Percentiles rank a stretch among this genome's conserved stretches.
phyloP scores from a whole-genome alignment of 2,329 filamentous ascomycete species.

The Claviceps pazoutovae region DNA sequence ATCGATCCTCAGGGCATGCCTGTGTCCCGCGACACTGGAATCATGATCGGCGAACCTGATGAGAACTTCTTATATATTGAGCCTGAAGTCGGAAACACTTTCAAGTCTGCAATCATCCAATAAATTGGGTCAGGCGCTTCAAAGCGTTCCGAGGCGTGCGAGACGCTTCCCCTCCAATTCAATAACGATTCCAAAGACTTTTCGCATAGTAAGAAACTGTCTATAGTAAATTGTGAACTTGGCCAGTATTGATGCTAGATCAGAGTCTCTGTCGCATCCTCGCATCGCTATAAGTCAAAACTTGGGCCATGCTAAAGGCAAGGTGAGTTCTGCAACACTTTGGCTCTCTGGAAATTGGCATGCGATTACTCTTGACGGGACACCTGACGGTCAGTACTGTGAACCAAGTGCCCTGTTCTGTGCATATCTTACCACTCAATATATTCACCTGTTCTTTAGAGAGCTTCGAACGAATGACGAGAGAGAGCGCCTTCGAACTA shows the following conservation, averaged over 20 bases:
- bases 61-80: conserved; percentile 7
- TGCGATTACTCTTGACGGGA: conserved; percentile 11
- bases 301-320: background rate
- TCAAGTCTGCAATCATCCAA: conserved; percentile 4
- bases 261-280: conserved; percentile 4
- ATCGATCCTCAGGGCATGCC: conserved; percentile 3
- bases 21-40: conserved; percentile 5
- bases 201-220: background rate
- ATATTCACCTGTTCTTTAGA: conserved; percentile 3
- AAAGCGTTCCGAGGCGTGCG: background rate
- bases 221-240: background rate
- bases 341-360: conserved; percentile 13
- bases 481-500: conserved; percentile 9
- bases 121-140: conserved; percentile 3
- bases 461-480: conserved; percentile 8
- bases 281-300: conserved; percentile 8
- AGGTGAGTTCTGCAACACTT: conserved; percentile 9
- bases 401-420: background rate
- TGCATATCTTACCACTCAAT: background rate
- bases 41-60: conserved; percentile 7
- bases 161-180: conserved; percentile 6
- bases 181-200: conserved; percentile 6
- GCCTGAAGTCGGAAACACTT: conserved; percentile 8
- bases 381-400: conserved; percentile 9
- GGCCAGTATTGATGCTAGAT: too few species aligned